Evolutionary conservation across 116 monocot genomes (phyloP).

Genomic region (Thalassia testudinum): DNA sequence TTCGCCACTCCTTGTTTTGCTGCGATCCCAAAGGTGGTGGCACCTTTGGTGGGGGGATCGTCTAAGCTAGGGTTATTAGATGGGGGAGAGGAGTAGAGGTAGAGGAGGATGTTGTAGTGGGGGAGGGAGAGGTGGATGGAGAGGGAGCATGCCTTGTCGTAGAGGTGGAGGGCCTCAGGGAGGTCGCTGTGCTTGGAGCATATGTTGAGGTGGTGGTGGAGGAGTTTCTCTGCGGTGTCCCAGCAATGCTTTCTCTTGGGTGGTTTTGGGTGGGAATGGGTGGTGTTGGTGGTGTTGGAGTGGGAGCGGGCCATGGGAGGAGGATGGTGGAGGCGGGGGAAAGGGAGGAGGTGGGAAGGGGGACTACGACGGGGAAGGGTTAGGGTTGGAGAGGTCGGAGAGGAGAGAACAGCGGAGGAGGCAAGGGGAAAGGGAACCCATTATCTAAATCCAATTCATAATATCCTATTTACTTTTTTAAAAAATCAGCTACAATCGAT

Average conservation of each 20-base stretch:
- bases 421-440: no score
- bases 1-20: neutral
- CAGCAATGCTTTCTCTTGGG: no score
- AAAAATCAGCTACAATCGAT: no score
- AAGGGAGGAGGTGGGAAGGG: neutral
- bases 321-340: neutral
- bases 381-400: conserved; percentile 6
- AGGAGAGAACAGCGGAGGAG: neutral
- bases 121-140: conserved; percentile 26
- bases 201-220: conserved; percentile 44
- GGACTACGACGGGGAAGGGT: neutral
- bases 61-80: neutral
- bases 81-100: conserved; percentile 52
- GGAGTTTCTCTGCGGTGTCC: conserved; percentile 40
- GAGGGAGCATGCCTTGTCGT: conserved; percentile 37
- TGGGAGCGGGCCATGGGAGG: conserved; percentile 2
- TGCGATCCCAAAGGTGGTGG: no score
- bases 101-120: conserved; percentile 81
- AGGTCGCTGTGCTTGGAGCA: conserved; percentile 65
- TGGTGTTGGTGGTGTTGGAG: conserved; percentile 1
- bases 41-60: neutral
- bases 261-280: conserved; percentile 5
- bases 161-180: conserved; percentile 61
- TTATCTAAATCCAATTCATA: no score
- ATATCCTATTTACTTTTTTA: no score